These are phyloP conservation scores for Fusarium mexicanum DNA, from an alignment of 2,329 filamentous ascomycete species.

Conservation along the genomic window DNA sequence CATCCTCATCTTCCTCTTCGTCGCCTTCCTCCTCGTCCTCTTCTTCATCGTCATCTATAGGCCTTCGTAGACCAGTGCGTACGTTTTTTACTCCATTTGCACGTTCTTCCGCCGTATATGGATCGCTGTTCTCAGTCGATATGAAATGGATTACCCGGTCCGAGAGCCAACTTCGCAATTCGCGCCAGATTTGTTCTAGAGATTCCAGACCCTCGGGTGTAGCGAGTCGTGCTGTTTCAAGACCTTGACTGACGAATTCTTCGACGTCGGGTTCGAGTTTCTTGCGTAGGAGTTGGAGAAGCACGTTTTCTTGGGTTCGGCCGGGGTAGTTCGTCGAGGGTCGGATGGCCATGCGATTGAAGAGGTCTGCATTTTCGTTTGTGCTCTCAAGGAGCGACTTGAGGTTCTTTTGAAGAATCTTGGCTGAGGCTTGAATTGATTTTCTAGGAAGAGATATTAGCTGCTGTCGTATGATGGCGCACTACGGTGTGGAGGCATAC, in stretches of 20 bases:
- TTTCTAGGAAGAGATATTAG: constrained; percentile 58
- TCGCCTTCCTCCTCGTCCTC: constrained; percentile 59
- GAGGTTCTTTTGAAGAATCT: constrained; percentile 77
- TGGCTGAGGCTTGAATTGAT: constrained; percentile 76
- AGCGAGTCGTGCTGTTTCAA: constrained; percentile 54
- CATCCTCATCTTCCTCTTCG: constrained; percentile 2
- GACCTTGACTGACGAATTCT: constrained; percentile 74
- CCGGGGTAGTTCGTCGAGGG: constrained; percentile 80
- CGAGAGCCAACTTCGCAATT: constrained; percentile 54
- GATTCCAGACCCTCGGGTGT: constrained; percentile 56
- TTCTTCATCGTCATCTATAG: constrained; percentile 63
- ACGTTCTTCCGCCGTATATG: constrained; percentile 78
- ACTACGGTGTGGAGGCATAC: constrained; percentile 52
- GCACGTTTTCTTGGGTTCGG: constrained; percentile 71
- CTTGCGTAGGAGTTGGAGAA: constrained; percentile 79
- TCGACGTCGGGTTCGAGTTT: constrained; percentile 84
- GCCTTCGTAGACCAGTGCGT: constrained; percentile 73
- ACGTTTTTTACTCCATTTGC: constrained; percentile 74
- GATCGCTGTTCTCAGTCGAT: constrained; percentile 60
- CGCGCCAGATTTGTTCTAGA: constrained; percentile 67
- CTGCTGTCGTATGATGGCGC: neutral
- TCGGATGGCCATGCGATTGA: constrained; percentile 76
- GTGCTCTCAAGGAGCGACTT: constrained; percentile 72
- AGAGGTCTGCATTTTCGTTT: constrained; percentile 71
- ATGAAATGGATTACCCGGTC: constrained; percentile 55